These are phyloP conservation scores for Hypoxylon sp. DNA, from an alignment of 2,329 filamentous ascomycete genomes.

Conservation along the genomic window DNA sequence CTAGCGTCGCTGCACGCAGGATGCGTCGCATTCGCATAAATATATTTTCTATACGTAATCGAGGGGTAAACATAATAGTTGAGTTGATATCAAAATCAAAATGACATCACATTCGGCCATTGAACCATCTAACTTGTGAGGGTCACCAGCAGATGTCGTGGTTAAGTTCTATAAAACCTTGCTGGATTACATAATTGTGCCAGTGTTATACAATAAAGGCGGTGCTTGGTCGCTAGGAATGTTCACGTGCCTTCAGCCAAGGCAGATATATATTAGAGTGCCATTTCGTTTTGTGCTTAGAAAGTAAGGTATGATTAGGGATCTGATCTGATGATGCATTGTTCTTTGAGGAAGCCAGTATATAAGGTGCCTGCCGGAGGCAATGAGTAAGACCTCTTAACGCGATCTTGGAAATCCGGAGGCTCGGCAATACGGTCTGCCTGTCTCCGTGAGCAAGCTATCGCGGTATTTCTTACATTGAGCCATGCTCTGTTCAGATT, in stretches of 20 bases:
- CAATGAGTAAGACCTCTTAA: background rate
- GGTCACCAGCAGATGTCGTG: background rate
- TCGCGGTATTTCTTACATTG: background rate
- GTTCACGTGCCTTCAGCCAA: background rate
- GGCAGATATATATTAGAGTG: too few species aligned
- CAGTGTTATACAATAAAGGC: background rate
- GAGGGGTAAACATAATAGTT: background rate
- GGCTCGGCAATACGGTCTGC: background rate
- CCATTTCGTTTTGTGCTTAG: background rate
- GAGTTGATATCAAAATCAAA: background rate
- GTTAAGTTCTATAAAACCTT: background rate
- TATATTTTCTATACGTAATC: background rate
- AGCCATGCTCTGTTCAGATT: background rate
- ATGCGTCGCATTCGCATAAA: constrained; percentile 1
- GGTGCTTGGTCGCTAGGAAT: background rate
- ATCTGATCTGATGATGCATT: too few species aligned
- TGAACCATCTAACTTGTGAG: background rate
- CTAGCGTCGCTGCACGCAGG: constrained; percentile 3
- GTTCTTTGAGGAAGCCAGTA: too few species aligned
- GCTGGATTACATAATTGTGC: background rate
- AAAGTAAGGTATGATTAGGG: background rate
- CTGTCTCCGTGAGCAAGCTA: background rate
- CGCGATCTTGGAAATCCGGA: constrained; percentile 3
- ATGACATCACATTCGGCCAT: background rate
- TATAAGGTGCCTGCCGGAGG: background rate